Evolutionary conservation across 495 filamentous ascomycete genomes (phyloP), one percentile per base, ranked within the genome.

Genomic region (Podospora sp.): DNA sequence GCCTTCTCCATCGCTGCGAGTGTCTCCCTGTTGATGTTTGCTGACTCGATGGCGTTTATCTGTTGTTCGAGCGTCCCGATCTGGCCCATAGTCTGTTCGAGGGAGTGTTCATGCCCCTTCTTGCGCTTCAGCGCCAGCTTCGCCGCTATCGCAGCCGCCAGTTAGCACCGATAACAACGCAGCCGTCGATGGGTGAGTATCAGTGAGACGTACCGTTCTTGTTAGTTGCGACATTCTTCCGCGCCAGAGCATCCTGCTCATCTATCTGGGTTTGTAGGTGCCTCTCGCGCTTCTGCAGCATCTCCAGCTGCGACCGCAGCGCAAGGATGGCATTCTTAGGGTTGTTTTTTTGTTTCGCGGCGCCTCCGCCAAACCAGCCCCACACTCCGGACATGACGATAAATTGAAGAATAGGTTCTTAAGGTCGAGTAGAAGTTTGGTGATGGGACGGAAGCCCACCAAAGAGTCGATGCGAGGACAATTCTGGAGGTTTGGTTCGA

Each of bases 21-120:
- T 5, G 95, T 99, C 82, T 98, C 93, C 75, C 94, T 86, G 84
- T 99, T 99, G 81, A 99, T 96, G 77, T 98, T 99, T 59, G 95
- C 96, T 22, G 94, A 91, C 77, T 99, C 95, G 78, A 99, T 97
- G 66, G 91, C 90, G 75, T 94, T 95, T 73, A 99, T 94, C 76
- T 99, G 93, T 72, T 93, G 91, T 75, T 98, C 95, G 16, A 99
- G 84, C 49, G 94, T 96, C 64, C 87, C 86, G 80, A 97, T 93
- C 78, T 98, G 96, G 36, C 90, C 87, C 36, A 87, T 85, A 9
- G 94, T 98, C 77, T 96, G 92, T 65, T 95, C 91, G 55, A 97
- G 87, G 66, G 92, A 91, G 81, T 92, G 90, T 77, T 96, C 92
- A 74, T 93, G 91, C 68, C 85, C 82, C 87, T 99, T 97, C 86